phyloP scores from a whole-genome alignment of 2,329 filamentous ascomycete species.

The Fusarium nematophilum region DNA sequence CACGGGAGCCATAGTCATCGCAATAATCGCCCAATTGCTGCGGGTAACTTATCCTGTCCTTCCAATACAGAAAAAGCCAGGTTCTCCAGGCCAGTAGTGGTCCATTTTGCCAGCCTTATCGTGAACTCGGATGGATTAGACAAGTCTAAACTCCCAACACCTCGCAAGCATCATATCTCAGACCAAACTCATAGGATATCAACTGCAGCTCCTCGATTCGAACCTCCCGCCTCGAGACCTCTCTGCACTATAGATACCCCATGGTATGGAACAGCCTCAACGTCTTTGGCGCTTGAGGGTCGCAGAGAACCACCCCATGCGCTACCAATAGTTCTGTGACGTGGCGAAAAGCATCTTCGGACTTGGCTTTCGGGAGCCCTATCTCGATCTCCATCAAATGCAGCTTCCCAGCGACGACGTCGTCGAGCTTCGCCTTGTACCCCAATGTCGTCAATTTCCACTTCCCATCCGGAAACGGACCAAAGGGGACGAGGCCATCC shows the following conservation, averaged over 20 bases:
- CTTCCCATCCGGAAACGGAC: slow-evolving; percentile 33
- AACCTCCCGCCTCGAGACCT: too few relatives aligned
- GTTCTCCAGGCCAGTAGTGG: too few relatives aligned
- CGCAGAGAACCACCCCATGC: slow-evolving; percentile 27
- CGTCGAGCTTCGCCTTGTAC: slow-evolving; percentile 35
- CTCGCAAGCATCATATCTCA: background rate
- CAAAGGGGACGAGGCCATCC: slow-evolving; percentile 27
- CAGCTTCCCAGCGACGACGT: slow-evolving; percentile 29
- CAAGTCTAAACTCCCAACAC: too few relatives aligned
- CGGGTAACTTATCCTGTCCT: too few relatives aligned
- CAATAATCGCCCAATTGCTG: too few relatives aligned
- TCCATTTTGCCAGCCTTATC: too few relatives aligned
- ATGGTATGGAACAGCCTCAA: slow-evolving; percentile 27
- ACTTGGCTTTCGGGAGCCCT: slow-evolving; percentile 18
- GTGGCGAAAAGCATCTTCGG: slow-evolving; percentile 15
- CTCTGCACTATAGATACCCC: slow-evolving; percentile 17
- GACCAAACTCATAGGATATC: background rate
- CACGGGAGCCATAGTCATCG: too few relatives aligned
- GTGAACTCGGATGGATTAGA: too few relatives aligned
- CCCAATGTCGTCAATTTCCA: slow-evolving; percentile 35
- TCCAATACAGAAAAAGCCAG: too few relatives aligned
- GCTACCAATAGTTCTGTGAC: slow-evolving; percentile 21
- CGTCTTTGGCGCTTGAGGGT: slow-evolving; percentile 34
- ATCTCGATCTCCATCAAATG: slow-evolving; percentile 40
- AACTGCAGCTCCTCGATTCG: slow-evolving; percentile 9